A percentile compares a stretch with the other conserved stretches of the same genome.
Conservation (phyloP, 495 filamentous ascomycete genomes). For the Amorphotheca resinae region DNA sequence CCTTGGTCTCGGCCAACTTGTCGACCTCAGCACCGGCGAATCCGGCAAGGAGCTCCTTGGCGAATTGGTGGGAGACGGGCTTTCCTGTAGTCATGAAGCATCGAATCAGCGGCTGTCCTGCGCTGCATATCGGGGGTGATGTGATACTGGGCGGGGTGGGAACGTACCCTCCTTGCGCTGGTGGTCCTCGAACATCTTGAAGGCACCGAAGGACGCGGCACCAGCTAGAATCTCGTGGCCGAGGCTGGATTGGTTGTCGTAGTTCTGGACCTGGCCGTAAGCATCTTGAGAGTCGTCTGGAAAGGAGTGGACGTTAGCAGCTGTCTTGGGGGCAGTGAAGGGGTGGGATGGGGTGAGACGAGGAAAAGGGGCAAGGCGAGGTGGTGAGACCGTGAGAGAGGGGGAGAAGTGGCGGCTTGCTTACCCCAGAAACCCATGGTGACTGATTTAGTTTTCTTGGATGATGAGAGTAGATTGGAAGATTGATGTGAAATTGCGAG, state of each 20-base stretch:
- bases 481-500: too few relatives aligned
- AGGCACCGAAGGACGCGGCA: conserved; percentile 65
- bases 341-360: not conserved
- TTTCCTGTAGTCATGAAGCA: conserved; percentile 39
- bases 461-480: too few relatives aligned
- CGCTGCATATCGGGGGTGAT: not conserved
- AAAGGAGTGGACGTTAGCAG: conserved; percentile 1
- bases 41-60: conserved; percentile 64
- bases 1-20: conserved; percentile 69
- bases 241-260: conserved; percentile 46
- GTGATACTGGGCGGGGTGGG: not conserved
- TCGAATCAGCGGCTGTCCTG: not conserved
- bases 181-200: conserved; percentile 69
- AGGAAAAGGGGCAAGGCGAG: too few relatives aligned
- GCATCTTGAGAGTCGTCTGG: conserved; percentile 28
- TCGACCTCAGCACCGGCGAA: conserved; percentile 65
- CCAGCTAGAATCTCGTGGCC: conserved; percentile 65
- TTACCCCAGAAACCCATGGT: conserved; percentile 22
- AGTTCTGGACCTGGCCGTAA: conserved; percentile 40
- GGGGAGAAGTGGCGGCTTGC: too few relatives aligned
- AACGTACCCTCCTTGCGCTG: conserved; percentile 55
- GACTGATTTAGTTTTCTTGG: conserved; percentile 6
- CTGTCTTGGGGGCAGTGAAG: not conserved
- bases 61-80: conserved; percentile 55
- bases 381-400: too few relatives aligned